Percentiles rank a stretch among this genome's conserved stretches.
These are phyloP conservation scores for Fomitopsis betulina DNA, from an alignment of 1,284 basidiomycete species.

Conservation along the genomic window DNA sequence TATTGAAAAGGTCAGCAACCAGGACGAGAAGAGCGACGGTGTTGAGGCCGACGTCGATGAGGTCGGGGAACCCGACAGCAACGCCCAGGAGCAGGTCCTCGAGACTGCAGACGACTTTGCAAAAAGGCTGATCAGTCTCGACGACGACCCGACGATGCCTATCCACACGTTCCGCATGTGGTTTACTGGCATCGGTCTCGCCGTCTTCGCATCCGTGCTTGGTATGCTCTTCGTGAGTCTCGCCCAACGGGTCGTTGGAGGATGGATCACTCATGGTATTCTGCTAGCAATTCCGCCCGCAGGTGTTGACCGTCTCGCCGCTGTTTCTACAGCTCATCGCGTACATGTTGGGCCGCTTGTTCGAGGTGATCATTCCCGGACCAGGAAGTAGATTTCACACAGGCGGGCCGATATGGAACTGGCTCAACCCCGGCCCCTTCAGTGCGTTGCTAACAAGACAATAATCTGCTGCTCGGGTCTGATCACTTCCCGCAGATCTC, in stretches of 20 bases:
- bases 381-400: slow-evolving; percentile 34
- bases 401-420: slow-evolving; percentile 44
- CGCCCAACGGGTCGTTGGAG: neutral
- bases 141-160: slow-evolving; percentile 54
- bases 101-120: slow-evolving; percentile 45
- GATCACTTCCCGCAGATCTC: slow-evolving; percentile 32
- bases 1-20: neutral
- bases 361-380: slow-evolving; percentile 45
- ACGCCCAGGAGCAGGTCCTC: slow-evolving; percentile 36
- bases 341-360: slow-evolving; percentile 35
- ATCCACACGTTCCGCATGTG: slow-evolving; percentile 45
- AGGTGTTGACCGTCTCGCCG: slow-evolving; percentile 52
- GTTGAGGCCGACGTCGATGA: slow-evolving; percentile 1
- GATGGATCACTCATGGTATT: neutral
- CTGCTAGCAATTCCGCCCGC: slow-evolving; percentile 33
- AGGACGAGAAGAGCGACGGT: neutral
- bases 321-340: slow-evolving; percentile 51
- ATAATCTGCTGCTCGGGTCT: neutral
- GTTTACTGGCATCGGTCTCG: slow-evolving; percentile 42
- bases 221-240: slow-evolving; percentile 52
- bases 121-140: slow-evolving; percentile 46
- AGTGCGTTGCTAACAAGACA: slow-evolving; percentile 30
- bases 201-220: slow-evolving; percentile 52
- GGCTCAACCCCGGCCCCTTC: slow-evolving; percentile 50
- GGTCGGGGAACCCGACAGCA: neutral